phyloP scores from a whole-genome alignment of 2,329 filamentous ascomycete species.

The Hirsutella minnesotensis region DNA sequence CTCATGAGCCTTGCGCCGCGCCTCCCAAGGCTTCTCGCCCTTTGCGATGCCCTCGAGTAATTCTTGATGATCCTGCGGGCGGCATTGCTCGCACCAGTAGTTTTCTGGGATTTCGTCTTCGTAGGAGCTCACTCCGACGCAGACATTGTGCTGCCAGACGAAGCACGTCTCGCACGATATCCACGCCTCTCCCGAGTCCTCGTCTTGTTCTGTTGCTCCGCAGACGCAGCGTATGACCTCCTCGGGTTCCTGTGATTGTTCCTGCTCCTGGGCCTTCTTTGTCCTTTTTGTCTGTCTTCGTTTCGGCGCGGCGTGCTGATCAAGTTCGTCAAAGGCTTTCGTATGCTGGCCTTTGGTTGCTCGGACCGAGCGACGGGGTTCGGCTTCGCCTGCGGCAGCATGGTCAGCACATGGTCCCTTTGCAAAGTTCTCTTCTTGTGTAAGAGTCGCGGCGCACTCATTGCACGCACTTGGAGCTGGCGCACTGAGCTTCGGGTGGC shows the following conservation, averaged over 20 bases:
- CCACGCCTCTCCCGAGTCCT: slow-evolving; percentile 82
- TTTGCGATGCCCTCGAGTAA: slow-evolving; percentile 66
- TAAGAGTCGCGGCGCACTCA: background rate
- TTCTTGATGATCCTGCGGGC: slow-evolving; percentile 69
- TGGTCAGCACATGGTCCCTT: slow-evolving; percentile 7
- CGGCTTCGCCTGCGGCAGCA: slow-evolving; percentile 35
- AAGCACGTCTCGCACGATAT: slow-evolving; percentile 89
- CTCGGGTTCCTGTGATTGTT: slow-evolving; percentile 41
- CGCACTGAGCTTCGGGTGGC: slow-evolving; percentile 6
- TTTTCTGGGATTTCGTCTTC: slow-evolving; percentile 66
- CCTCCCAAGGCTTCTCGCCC: slow-evolving; percentile 83
- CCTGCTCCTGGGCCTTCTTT: slow-evolving; percentile 53
- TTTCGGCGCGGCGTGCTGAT: slow-evolving; percentile 43
- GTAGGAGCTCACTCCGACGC: slow-evolving; percentile 74
- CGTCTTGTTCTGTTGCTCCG: slow-evolving; percentile 73
- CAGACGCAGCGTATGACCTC: slow-evolving; percentile 90
- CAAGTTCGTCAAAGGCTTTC: slow-evolving; percentile 72
- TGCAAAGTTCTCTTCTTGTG: background rate
- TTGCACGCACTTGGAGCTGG: background rate
- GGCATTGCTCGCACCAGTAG: slow-evolving; percentile 90
- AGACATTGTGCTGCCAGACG: slow-evolving; percentile 96
- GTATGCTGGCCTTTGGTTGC: slow-evolving; percentile 94
- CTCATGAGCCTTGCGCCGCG: slow-evolving; percentile 49
- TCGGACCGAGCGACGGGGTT: slow-evolving; percentile 86
- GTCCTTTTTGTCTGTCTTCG: slow-evolving; percentile 34